Evolutionary conservation across 805 yeast genomes (phyloP).

Genomic region (Zygoascus tannicola): DNA sequence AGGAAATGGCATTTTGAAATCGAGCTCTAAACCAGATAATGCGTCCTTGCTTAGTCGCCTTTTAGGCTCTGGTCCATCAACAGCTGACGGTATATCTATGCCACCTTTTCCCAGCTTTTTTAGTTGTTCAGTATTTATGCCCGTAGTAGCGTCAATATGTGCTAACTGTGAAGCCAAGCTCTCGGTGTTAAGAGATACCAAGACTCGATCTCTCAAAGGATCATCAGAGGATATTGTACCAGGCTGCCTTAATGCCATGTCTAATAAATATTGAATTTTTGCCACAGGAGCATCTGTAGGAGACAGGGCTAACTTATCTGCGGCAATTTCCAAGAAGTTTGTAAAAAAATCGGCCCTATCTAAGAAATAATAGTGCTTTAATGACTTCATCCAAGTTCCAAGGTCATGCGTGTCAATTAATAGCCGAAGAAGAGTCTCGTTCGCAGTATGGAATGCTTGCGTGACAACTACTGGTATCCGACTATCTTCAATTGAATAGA

Average conservation of each 20-base stretch:
- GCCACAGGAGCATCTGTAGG: slow-evolving; percentile 22
- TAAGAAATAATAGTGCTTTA: slow-evolving; percentile 52
- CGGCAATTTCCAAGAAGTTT: slow-evolving; percentile 42
- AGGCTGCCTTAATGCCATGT: slow-evolving; percentile 31
- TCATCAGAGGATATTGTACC: slow-evolving; percentile 31
- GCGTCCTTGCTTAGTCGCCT: slow-evolving; percentile 21
- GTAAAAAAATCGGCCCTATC: slow-evolving; percentile 43
- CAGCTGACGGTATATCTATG: slow-evolving; percentile 2
- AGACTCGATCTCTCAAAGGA: slow-evolving; percentile 28
- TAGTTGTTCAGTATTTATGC: slow-evolving; percentile 24
- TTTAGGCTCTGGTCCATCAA: slow-evolving; percentile 11
- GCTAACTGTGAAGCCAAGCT: slow-evolving; percentile 29
- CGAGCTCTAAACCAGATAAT: slow-evolving; percentile 30
- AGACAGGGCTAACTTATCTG: slow-evolving; percentile 43
- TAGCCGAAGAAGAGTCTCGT: slow-evolving; percentile 46
- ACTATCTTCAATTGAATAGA: slow-evolving; percentile 30
- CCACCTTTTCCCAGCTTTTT: slow-evolving; percentile 7
- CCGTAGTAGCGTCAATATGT: slow-evolving; percentile 27
- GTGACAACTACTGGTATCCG: slow-evolving; percentile 49
- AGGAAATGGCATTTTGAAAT: slow-evolving; percentile 66
- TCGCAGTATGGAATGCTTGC: slow-evolving; percentile 59
- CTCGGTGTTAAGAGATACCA: slow-evolving; percentile 25
- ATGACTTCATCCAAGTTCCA: slow-evolving; percentile 34
- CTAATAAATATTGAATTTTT: slow-evolving; percentile 31
- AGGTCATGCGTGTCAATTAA: slow-evolving; percentile 55